phyloP scores from a whole-genome alignment of 1,284 basidiomycete genomes.

The Ceratobasidium sp. region DNA sequence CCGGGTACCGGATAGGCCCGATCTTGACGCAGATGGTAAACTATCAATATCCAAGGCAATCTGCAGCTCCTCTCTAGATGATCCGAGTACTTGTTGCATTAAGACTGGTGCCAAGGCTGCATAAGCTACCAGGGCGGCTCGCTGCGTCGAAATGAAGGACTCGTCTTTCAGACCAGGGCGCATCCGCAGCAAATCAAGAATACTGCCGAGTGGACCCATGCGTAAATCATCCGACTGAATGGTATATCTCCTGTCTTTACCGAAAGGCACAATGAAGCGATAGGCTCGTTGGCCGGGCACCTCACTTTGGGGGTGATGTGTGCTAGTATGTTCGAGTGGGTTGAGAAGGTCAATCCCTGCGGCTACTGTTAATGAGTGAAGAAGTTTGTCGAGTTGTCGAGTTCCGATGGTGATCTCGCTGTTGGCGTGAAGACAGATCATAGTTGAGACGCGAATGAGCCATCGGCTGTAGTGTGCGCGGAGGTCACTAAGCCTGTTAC shows the following conservation, averaged over 20 bases:
- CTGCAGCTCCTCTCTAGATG: not conserved
- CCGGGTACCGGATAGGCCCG: not conserved
- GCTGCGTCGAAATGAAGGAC: not conserved
- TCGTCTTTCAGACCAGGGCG: not conserved
- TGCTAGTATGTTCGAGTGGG: not conserved
- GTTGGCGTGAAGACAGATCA: not conserved
- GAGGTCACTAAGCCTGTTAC: not conserved
- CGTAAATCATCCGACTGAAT: not conserved
- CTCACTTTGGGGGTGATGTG: not conserved
- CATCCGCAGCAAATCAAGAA: not conserved
- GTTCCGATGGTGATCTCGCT: not conserved
- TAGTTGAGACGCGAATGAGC: not conserved
- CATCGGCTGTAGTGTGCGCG: slow-evolving; percentile 7
- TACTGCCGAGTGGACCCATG: not conserved
- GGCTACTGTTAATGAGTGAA: not conserved
- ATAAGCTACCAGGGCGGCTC: not conserved
- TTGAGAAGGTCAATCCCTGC: not conserved
- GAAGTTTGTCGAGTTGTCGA: not conserved
- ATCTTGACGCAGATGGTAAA: not conserved
- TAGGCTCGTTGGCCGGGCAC: not conserved
- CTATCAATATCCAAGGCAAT: not conserved
- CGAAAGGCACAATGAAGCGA: not conserved
- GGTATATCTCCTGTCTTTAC: not conserved
- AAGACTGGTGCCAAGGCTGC: not conserved
- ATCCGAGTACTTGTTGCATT: not conserved